phyloP scores from a whole-genome alignment of 2,329 filamentous ascomycete species.

The Alternaria panax region DNA sequence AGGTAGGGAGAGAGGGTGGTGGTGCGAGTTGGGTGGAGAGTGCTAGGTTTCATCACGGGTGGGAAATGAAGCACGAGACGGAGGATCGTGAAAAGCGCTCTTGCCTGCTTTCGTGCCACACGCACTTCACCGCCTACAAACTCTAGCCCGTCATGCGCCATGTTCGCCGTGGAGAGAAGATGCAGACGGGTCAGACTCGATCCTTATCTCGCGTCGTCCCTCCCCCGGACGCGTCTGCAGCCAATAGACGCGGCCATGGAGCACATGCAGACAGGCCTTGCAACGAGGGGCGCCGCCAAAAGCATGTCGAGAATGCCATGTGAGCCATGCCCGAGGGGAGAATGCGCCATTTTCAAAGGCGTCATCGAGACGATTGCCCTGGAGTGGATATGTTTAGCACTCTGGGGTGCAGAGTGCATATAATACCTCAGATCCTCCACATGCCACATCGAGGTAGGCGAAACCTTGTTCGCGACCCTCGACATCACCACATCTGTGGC shows the following conservation, averaged over 20 bases:
- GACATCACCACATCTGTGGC: not conserved
- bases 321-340: slow-evolving; percentile 1
- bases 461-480: not conserved
- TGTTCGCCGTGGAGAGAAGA: slow-evolving; percentile 10
- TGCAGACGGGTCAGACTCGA: slow-evolving; percentile 15
- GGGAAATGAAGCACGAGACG: slow-evolving; percentile 16
- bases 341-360: slow-evolving; percentile 6
- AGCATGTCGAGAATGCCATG: slow-evolving; percentile 13
- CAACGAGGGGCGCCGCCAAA: slow-evolving; percentile 16
- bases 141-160: slow-evolving; percentile 19
- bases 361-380: slow-evolving; percentile 13
- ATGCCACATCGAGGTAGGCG: slow-evolving; percentile 2
- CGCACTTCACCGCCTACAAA: slow-evolving; percentile 14
- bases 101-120: slow-evolving; percentile 16
- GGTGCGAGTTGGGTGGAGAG: slow-evolving; percentile 9
- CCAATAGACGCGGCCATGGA: slow-evolving; percentile 9
- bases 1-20: slow-evolving; percentile 11
- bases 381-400: slow-evolving; percentile 17
- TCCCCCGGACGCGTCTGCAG: not conserved
- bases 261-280: slow-evolving; percentile 16
- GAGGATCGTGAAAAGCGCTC: slow-evolving; percentile 18
- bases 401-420: slow-evolving; percentile 32
- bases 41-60: slow-evolving; percentile 18
- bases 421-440: slow-evolving; percentile 20
- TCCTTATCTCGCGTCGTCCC: slow-evolving; percentile 14